Percentiles rank a stretch among this genome's conserved stretches.
Conservation (phyloP, 2,329 filamentous ascomycete species). For the Hirsutella minnesotensis region DNA sequence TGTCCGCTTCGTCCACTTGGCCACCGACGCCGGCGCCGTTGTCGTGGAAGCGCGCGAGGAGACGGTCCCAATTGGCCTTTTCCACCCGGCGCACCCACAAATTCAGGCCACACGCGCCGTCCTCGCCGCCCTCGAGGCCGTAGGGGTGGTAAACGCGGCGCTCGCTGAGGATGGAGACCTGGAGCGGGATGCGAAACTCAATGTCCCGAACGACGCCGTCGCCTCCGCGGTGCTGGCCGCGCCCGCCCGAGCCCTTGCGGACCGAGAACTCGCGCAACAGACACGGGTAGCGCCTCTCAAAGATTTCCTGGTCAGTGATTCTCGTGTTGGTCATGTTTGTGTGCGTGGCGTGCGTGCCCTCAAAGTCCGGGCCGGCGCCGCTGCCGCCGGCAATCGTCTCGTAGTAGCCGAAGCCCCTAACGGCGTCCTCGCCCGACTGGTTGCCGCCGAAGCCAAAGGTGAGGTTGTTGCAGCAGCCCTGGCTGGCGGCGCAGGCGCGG, state of each 20-base stretch:
- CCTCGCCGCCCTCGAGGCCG: constrained; percentile 59
- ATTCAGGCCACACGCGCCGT: constrained; percentile 68
- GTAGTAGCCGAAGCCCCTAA: constrained; percentile 75
- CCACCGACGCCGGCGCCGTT: constrained; percentile 8
- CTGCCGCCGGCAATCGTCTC: constrained; percentile 73
- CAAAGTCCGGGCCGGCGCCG: constrained; percentile 61
- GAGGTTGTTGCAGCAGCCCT: constrained; percentile 76
- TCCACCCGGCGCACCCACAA: constrained; percentile 71
- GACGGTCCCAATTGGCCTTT: constrained; percentile 38
- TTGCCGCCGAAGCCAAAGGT: constrained; percentile 75
- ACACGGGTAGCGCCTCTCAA: constrained; percentile 60
- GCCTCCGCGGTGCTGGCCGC: constrained; percentile 55
- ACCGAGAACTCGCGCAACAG: constrained; percentile 59
- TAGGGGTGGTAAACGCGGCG: constrained; percentile 62
- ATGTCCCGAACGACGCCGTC: constrained; percentile 71
- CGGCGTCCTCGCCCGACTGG: constrained; percentile 29
- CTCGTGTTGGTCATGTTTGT: constrained; percentile 80
- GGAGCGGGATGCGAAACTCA: constrained; percentile 66
- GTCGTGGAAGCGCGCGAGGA: constrained; percentile 25
- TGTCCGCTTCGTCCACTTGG: constrained; percentile 41
- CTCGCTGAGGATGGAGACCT: constrained; percentile 70
- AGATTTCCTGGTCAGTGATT: constrained; percentile 70
- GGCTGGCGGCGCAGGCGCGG: constrained; percentile 63
- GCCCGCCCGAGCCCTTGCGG: constrained; percentile 40
- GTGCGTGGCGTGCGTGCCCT: constrained; percentile 66